A percentile compares a stretch with the other conserved stretches of the same genome.
Evolutionary conservation across 441 rosid species (phyloP).

Genomic region (Biscutella laevigata): DNA sequence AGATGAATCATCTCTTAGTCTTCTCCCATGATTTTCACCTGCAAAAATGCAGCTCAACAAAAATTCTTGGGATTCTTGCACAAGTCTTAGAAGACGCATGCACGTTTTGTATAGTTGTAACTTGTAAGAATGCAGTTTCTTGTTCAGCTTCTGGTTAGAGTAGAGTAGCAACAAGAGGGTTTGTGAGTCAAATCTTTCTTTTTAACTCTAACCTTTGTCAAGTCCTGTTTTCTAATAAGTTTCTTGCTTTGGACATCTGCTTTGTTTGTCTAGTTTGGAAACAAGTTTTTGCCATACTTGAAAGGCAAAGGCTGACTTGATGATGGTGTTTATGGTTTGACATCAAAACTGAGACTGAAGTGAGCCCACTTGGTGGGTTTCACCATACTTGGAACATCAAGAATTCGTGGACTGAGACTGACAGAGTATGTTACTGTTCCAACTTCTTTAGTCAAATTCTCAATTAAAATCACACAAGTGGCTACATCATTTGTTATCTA

Average conservation of each 20-base stretch:
- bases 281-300: too few species aligned
- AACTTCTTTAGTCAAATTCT: conserved; percentile 44
- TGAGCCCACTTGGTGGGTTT: too few species aligned
- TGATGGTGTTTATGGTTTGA: too few species aligned
- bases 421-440: neutral
- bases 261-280: too few species aligned
- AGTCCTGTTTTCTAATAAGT: too few species aligned
- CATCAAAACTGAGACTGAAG: too few species aligned
- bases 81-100: neutral
- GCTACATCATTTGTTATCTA: conserved; percentile 26
- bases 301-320: too few species aligned
- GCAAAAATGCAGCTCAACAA: conserved; percentile 15
- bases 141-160: conserved; percentile 5
- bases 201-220: too few species aligned
- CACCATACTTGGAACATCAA: too few species aligned
- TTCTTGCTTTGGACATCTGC: too few species aligned
- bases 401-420: neutral
- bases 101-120: conserved; percentile 17
- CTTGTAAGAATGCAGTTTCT: neutral
- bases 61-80: conserved; percentile 4
- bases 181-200: neutral
- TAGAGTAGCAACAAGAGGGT: conserved; percentile 3
- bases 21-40: conserved; percentile 30
- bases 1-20: conserved; percentile 46
- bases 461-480: conserved; percentile 67